These are phyloP conservation scores for Cucurbita moschata DNA, from an alignment of 306 rosid species.

Conservation along the genomic window DNA sequence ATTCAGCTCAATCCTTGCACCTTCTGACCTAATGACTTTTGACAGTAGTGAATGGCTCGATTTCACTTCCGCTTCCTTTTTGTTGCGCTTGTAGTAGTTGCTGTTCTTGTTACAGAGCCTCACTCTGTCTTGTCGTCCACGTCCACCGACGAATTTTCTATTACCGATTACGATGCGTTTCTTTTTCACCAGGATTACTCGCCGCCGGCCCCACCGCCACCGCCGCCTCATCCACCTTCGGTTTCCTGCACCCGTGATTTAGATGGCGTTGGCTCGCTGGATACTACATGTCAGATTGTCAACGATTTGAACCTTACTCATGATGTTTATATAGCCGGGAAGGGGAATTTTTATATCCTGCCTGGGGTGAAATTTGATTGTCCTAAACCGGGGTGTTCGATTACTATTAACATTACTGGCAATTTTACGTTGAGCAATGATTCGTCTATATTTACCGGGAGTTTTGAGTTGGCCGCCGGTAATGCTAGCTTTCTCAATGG, in stretches of 20 bases:
- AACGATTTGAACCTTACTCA: constrained; percentile 71
- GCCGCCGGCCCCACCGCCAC: constrained; percentile 97
- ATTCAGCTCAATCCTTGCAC: constrained; percentile 12
- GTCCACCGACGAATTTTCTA: constrained; percentile 28
- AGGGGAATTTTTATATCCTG: constrained; percentile 82
- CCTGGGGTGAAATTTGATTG: constrained; percentile 84
- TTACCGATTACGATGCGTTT: constrained; percentile 43
- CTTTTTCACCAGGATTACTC: constrained; percentile 87
- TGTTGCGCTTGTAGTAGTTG: constrained; percentile 1
- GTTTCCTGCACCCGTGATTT: constrained; percentile 82
- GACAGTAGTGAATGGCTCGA: constrained; percentile 71
- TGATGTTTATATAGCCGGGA: constrained; percentile 89
- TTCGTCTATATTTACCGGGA: constrained; percentile 70
- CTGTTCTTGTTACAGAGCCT: constrained; percentile 11
- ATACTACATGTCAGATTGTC: constrained; percentile 73
- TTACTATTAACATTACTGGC: constrained; percentile 76
- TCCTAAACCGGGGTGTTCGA: constrained; percentile 50
- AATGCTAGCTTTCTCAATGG: constrained; percentile 58
- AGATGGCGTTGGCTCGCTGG: constrained; percentile 75
- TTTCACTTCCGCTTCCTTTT: constrained; percentile 31
- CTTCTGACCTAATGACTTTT: constrained; percentile 52
- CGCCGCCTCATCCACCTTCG: constrained; percentile 93
- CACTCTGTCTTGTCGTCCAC: constrained; percentile 13
- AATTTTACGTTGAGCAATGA: constrained; percentile 64
- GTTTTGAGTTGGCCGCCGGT: constrained; percentile 51